Base-by-base conservation (phyloP, 352 stramenopile genomes). In the Globisporangium nunn region DNA sequence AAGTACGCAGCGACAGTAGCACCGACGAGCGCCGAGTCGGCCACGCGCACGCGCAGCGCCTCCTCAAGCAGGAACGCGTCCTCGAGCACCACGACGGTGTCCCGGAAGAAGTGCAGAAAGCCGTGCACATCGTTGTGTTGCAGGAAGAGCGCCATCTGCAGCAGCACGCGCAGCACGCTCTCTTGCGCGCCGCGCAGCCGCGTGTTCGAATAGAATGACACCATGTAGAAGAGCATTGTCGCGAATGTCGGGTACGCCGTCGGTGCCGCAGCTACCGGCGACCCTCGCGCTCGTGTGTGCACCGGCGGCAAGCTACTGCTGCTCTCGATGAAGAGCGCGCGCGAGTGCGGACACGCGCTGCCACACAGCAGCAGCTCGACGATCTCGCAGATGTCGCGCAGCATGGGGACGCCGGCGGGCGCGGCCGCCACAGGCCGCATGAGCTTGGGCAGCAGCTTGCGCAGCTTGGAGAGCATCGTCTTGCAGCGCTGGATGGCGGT, bases 191-290 rank as follows among this genome's bases (percentile, higher is more conserved):
- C 54, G 14, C 47, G 54, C 4, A 87, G 61, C 30, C 39, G 59
- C 17, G 66, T 51, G 30, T 78, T 85, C 2, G 70, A 78, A 52
- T 78, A 87, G 44, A 90, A 90, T 12, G 74, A 81, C 7, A 90
- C 52, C 74, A 90, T 82, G 48, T 88, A 87, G 41, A 90, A 82
- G 29, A 88, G 59, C 68, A 90, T 86, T 6, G 70, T 87, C 18
- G 68, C 75, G 39, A 85, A 67, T 2, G 70, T 78, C 11, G 72
- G 63, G 50, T 78, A 84, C 15, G 71, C n/a, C 40, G 52, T 12
- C n/a, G 50, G 33, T 47, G 33, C 4, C 37, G 10, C 10, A 7
- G 8, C 35, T 11, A 17, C 35, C 8, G 47, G 7, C 6, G 15
- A 4, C 11, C 15, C 7, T n/a, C 17, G 6, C 45, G 23, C 23